Evolutionary conservation across 2,329 filamentous ascomycete genomes (phyloP).

Genomic region (Ophiostoma angusticollis): DNA sequence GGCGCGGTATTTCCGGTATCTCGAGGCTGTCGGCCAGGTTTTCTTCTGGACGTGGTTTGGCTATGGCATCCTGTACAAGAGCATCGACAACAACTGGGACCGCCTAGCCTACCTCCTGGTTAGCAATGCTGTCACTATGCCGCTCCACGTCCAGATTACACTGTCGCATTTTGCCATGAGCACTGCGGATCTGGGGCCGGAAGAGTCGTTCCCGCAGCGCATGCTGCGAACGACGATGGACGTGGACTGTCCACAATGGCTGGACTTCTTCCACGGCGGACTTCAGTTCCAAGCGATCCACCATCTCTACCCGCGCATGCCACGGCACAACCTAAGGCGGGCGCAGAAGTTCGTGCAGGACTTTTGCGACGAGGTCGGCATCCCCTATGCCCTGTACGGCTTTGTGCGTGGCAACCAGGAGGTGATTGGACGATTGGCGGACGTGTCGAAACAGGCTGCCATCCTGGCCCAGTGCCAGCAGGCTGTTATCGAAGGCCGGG

Average conservation of each 20-base stretch:
- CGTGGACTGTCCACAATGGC: slow-evolving; percentile 74
- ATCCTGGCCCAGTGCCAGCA: slow-evolving; percentile 66
- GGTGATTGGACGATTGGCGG: slow-evolving; percentile 62
- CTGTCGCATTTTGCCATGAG: slow-evolving; percentile 91
- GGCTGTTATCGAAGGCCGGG: slow-evolving; percentile 22
- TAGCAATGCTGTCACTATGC: slow-evolving; percentile 69
- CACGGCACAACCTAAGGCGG: slow-evolving; percentile 67
- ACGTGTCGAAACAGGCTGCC: slow-evolving; percentile 67
- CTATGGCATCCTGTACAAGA: slow-evolving; percentile 64
- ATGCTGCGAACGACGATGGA: slow-evolving; percentile 94
- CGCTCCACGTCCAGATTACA: slow-evolving; percentile 80
- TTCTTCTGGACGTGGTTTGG: slow-evolving; percentile 85
- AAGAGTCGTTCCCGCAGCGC: slow-evolving; percentile 79
- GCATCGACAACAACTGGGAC: slow-evolving; percentile 54
- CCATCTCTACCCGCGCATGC: slow-evolving; percentile 72
- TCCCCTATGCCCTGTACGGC: slow-evolving; percentile 76
- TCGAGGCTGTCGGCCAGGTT: slow-evolving; percentile 63
- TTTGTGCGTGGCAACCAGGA: slow-evolving; percentile 75
- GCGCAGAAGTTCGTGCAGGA: slow-evolving; percentile 65
- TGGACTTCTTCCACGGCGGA: slow-evolving; percentile 81
- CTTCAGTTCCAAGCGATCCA: slow-evolving; percentile 85
- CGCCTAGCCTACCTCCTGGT: slow-evolving; percentile 65
- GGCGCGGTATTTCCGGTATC: slow-evolving; percentile 70
- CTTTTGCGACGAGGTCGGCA: slow-evolving; percentile 69
- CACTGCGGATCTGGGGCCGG: slow-evolving; percentile 68